A percentile compares a stretch with the other conserved stretches of the same genome.
These are phyloP conservation scores for Aegilops speltoides DNA, from an alignment of 176 grass and related monocot species.

Conservation along the genomic window DNA sequence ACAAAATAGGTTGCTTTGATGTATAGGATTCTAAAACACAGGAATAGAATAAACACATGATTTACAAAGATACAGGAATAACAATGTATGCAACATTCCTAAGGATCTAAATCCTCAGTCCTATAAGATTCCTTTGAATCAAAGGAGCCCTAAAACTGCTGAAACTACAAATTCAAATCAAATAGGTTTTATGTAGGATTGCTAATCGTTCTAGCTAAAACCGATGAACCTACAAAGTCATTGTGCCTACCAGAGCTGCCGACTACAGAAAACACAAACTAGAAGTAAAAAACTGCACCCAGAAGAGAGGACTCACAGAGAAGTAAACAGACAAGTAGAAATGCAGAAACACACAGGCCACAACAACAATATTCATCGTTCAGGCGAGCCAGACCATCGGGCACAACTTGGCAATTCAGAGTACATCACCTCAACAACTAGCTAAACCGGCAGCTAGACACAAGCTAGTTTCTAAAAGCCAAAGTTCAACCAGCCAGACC, in stretches of 20 bases:
- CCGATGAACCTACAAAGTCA: neutral
- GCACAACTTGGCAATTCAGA: conserved; percentile 6
- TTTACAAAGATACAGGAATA: too few relatives aligned
- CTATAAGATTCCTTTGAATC: too few relatives aligned
- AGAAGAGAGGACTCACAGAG: neutral
- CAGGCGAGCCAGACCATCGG: neutral
- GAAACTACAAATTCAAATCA: neutral
- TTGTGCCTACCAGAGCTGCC: neutral
- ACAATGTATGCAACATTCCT: too few relatives aligned
- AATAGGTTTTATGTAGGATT: neutral
- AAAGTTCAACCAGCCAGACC: neutral
- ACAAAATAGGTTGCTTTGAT: too few relatives aligned
- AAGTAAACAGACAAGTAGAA: neutral
- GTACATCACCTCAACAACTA: conserved; percentile 10
- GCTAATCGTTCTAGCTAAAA: neutral
- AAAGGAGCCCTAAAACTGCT: neutral
- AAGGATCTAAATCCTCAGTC: too few relatives aligned
- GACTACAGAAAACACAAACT: neutral
- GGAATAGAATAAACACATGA: too few relatives aligned
- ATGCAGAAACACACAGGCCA: neutral
- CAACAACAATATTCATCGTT: neutral
- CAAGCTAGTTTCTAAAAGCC: neutral
- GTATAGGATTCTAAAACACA: too few relatives aligned
- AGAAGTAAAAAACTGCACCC: neutral
- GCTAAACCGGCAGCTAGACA: conserved; percentile 26